phyloP scores from a whole-genome alignment of 1,284 basidiomycete genomes.

The Cutaneotrichosporon curvatum region DNA sequence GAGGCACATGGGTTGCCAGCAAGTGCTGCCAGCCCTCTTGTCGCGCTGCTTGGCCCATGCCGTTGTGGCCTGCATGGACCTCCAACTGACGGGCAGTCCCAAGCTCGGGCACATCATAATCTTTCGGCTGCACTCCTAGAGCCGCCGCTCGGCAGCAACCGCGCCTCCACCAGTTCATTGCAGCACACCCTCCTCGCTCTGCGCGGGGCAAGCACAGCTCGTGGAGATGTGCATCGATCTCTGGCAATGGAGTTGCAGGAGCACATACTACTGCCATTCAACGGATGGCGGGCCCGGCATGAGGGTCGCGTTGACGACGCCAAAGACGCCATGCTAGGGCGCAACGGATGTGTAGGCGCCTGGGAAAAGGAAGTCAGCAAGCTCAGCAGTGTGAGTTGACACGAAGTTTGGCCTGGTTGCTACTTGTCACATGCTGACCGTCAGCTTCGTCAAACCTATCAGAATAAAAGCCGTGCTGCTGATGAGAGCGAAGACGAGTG shows the following conservation, averaged over 20 bases:
- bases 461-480: constrained; percentile 67
- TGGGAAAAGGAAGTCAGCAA: constrained; percentile 54
- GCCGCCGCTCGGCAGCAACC: constrained; percentile 9
- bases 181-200: constrained; percentile 38
- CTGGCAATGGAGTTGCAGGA: constrained; percentile 39
- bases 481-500: constrained; percentile 89
- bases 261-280: constrained; percentile 33
- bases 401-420: constrained; percentile 8
- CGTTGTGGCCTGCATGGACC: too few species aligned
- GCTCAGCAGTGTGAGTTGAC: constrained; percentile 38
- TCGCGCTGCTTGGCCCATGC: too few species aligned
- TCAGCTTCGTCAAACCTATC: constrained; percentile 64
- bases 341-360: constrained; percentile 55
- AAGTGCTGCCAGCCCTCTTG: too few species aligned
- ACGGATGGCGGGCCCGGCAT: constrained; percentile 39
- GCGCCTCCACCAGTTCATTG: constrained; percentile 29
- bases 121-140: constrained; percentile 48
- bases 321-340: constrained; percentile 49
- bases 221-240: constrained; percentile 36
- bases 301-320: constrained; percentile 32
- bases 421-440: constrained; percentile 4
- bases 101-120: constrained; percentile 49
- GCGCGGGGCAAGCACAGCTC: constrained; percentile 27
- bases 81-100: constrained; percentile 44
- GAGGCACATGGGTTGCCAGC: too few species aligned